Base-by-base conservation (phyloP, 2,329 filamentous ascomycete genomes). In the Blastomyces parvus region DNA sequence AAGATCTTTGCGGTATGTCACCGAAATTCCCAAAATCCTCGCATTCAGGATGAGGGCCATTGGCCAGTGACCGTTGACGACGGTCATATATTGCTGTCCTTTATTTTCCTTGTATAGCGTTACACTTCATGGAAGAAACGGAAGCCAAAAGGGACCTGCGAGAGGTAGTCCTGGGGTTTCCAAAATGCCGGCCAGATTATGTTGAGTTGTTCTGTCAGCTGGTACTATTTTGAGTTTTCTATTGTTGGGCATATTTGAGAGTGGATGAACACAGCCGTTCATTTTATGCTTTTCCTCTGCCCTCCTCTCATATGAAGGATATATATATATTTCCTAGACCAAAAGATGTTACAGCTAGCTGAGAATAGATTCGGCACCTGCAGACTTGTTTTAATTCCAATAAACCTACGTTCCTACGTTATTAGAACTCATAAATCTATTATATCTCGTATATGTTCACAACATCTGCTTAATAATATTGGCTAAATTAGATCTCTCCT, bases 31-130 rank as follows among this genome's bases (percentile, higher is more conserved):
- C 25, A 67, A 67, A 48, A 63, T 67, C 53, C 42, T 67, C 19
- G 66, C 64, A 38, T 67, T 67, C 56, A 63, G 64, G 46, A 55
- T 67, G 62, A 65, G 55, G 57, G 8, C 80, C 19, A 78, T 79
- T 60, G 79, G 81, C 11, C 27, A 55, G 14, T 55, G 52, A 55
- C 6, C 52, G n/a, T 50, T 44, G 40, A 44, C 14, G 9, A 36
- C 8, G 33, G 1, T 36, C 33, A 46, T 19, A n/a, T 3, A 46
- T 46, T 46, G 42, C 19, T 5, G 42, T 4, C 17, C 42, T 46
- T 46, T 33, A 33, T n/a, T 33, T 33, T 36, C 33, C 33, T 36
- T 6, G 33, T 36, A 6, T 36, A 8, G 6, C 33, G 33, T 36
- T 11, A 36, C 8, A 1, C 11, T 5, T 27, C 46, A 25, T 50